phyloP scores from a whole-genome alignment of 345 rosid genomes.

The Punica granatum region DNA sequence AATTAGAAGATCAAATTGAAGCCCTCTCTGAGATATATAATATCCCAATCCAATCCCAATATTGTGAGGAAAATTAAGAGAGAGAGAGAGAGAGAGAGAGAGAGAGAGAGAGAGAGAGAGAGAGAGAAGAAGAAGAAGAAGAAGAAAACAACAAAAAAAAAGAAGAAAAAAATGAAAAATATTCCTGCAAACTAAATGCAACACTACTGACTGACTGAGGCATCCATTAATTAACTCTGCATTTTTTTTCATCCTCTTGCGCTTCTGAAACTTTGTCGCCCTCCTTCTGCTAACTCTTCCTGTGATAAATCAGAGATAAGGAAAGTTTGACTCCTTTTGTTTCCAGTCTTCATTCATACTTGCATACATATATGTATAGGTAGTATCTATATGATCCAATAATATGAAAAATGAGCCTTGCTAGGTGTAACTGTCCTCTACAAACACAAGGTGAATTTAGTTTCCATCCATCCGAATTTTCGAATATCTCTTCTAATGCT shows the following conservation, averaged over 20 bases:
- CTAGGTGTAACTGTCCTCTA: no score
- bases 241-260: not conserved
- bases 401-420: no score
- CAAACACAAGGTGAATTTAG: no score
- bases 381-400: no score
- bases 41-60: not conserved
- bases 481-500: no score
- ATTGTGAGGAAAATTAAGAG: not conserved
- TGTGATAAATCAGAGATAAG: not conserved
- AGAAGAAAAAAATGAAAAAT: not conserved
- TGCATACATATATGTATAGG: no score
- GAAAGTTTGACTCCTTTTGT: not conserved
- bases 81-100: no score
- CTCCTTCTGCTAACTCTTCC: constrained; percentile 1
- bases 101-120: no score
- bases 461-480: no score
- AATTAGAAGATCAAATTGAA: not conserved
- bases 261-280: constrained; percentile 2
- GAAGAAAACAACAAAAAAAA: no score
- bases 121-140: no score
- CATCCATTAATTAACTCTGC: not conserved
- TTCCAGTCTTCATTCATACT: no score
- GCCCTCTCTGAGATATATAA: not conserved
- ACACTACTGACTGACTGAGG: not conserved
- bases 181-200: not conserved